Percentiles rank a stretch among this genome's conserved stretches.
Conservation (phyloP, 768 basidiomycete species). For the Suillus clintonianus region DNA sequence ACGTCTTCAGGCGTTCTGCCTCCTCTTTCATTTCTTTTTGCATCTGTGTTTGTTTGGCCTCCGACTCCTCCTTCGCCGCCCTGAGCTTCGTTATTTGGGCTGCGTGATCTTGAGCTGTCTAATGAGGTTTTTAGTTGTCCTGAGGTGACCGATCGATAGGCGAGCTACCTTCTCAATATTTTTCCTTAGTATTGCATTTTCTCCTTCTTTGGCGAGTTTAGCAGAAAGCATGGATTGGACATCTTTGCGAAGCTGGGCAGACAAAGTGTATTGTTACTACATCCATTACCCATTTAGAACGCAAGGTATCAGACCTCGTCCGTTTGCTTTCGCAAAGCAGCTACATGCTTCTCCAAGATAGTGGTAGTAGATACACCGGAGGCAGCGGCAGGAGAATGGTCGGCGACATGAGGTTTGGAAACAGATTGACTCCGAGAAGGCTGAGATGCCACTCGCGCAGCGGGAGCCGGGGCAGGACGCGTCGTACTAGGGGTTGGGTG, state of each 20-base stretch:
- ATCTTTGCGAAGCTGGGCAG: conserved; percentile 48
- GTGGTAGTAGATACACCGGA: background rate
- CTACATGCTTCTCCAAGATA: conserved; percentile 8
- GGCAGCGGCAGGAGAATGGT: background rate
- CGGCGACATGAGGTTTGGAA: conserved; percentile 7
- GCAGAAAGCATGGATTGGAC: conserved; percentile 51
- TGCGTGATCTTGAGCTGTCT: conserved; percentile 63
- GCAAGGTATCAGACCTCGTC: conserved; percentile 45
- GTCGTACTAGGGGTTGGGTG: conserved; percentile 18
- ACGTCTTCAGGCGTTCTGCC: conserved; percentile 68
- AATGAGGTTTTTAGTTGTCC: background rate
- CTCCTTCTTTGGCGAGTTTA: conserved; percentile 65
- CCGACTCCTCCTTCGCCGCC: conserved; percentile 60
- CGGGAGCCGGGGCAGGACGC: conserved; percentile 11
- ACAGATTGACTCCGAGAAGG: conserved; percentile 15
- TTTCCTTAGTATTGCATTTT: conserved; percentile 66
- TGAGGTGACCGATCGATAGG: background rate
- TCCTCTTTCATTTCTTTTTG: conserved; percentile 69
- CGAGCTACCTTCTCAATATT: conserved; percentile 62
- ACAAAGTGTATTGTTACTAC: conserved; percentile 12
- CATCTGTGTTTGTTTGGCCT: conserved; percentile 52
- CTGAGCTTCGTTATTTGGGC: conserved; percentile 57
- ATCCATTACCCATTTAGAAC: conserved; percentile 8
- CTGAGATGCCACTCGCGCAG: conserved; percentile 22
- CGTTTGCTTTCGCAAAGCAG: conserved; percentile 36